These are phyloP conservation scores for Myochromella boudieri DNA, from an alignment of 768 basidiomycete species.

Conservation along the genomic window DNA sequence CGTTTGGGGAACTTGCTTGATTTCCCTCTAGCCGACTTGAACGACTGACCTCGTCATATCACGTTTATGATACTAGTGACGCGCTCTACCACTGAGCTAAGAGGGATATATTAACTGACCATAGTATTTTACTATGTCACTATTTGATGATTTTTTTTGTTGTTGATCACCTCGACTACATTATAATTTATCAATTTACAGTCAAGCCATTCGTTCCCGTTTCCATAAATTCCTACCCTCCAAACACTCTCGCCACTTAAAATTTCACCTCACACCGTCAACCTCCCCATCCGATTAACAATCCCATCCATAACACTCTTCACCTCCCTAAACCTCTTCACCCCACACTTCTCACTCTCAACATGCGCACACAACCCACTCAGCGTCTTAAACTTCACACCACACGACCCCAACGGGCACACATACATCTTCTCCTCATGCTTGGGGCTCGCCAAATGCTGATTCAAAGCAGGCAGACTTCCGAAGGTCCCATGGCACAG, in stretches of 20 bases:
- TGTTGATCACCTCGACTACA: no score
- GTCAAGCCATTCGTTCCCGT: no score
- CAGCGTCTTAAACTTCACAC: constrained; percentile 42
- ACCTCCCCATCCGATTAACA: constrained; percentile 22
- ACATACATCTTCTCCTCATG: constrained; percentile 54
- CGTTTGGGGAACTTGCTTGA: no score
- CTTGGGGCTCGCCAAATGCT: constrained; percentile 62
- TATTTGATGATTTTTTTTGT: no score
- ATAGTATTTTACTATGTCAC: no score
- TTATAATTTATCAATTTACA: no score
- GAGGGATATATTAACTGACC: no score
- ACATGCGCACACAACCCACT: constrained; percentile 65
- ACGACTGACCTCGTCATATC: no score
- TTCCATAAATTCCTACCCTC: no score
- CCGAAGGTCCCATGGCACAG: constrained; percentile 50
- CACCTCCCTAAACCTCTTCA: constrained; percentile 45
- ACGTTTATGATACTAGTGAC: constrained; percentile 33
- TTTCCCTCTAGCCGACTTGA: no score
- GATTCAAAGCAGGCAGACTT: constrained; percentile 48
- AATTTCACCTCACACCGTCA: constrained; percentile 21
- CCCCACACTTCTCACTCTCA: constrained; percentile 61
- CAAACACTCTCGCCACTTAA: no score
- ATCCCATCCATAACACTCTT: constrained; percentile 37
- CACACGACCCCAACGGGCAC: constrained; percentile 52
- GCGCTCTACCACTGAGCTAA: constrained; percentile 40